Evolutionary conservation across 2,329 filamentous ascomycete genomes (phyloP).

Genomic region (Sphaerulina musiva): DNA sequence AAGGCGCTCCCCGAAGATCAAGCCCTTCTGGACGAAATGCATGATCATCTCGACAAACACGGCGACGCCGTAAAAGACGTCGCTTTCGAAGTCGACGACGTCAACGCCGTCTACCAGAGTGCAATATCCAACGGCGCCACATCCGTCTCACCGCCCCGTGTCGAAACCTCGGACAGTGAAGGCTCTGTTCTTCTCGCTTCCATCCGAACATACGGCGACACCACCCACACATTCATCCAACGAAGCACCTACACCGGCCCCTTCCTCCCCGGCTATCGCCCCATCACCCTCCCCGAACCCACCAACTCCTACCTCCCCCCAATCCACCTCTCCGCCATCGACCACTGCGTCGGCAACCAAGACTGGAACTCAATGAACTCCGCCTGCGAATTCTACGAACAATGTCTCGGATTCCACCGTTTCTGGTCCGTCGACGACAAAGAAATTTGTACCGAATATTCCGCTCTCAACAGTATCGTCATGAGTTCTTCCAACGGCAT

Average conservation of each 20-base stretch:
- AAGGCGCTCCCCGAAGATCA: conserved; percentile 50
- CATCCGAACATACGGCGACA: conserved; percentile 90
- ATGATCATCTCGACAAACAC: conserved; percentile 76
- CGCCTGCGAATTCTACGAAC: conserved; percentile 69
- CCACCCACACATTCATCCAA: conserved; percentile 84
- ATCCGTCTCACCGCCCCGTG: conserved; percentile 56
- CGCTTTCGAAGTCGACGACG: conserved; percentile 87
- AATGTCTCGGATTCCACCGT: conserved; percentile 83
- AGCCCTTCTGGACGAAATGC: conserved; percentile 63
- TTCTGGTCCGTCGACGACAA: conserved; percentile 97
- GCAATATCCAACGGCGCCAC: conserved; percentile 61
- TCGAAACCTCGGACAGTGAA: conserved; percentile 46
- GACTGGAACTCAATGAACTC: conserved; percentile 82
- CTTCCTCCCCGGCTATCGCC: conserved; percentile 78
- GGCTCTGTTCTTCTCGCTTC: conserved; percentile 67
- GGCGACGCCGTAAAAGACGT: conserved; percentile 94
- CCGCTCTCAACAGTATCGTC: conserved; percentile 78
- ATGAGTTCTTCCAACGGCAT: conserved; percentile 70
- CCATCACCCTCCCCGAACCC: conserved; percentile 41
- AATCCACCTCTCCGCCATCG: conserved; percentile 67
- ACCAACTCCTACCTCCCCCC: conserved; percentile 51
- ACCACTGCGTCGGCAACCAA: conserved; percentile 97
- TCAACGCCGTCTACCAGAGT: conserved; percentile 68
- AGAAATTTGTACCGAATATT: conserved; percentile 88
- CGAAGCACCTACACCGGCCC: conserved; percentile 61